Percentiles rank a stretch among this genome's conserved stretches.
Evolutionary conservation across 148 eudicot genomes (phyloP).

Genomic region (Vaccinium darrowii): DNA sequence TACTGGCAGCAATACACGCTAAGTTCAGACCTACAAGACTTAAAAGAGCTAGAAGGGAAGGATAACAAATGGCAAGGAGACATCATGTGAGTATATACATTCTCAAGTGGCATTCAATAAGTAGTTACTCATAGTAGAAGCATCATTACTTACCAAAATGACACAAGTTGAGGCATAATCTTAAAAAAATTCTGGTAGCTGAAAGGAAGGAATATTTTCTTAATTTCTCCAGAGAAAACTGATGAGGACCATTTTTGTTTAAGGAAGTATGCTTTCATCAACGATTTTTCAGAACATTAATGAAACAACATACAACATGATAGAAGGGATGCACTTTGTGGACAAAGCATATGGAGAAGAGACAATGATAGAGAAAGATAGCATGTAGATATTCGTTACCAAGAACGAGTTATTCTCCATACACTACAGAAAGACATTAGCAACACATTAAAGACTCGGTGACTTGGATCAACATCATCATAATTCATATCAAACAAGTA

Average conservation of each 20-base stretch:
- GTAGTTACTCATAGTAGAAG: constrained; percentile 4
- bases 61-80: background rate
- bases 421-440: background rate
- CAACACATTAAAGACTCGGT: background rate
- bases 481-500: background rate
- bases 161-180: background rate
- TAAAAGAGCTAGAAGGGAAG: background rate
- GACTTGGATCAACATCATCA: background rate
- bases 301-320: background rate
- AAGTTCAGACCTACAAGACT: background rate
- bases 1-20: background rate
- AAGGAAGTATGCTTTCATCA: background rate
- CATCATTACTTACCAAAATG: background rate
- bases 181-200: background rate
- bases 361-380: background rate
- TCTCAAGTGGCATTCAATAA: background rate
- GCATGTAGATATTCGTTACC: background rate
- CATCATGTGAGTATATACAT: background rate
- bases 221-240: background rate
- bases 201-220: background rate
- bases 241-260: background rate
- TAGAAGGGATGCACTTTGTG: background rate
- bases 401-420: background rate
- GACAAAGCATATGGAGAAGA: background rate
- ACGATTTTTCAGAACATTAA: background rate